phyloP scores from a whole-genome alignment of 192 early-diverging fungal species.

The Backusella liffmaniae region DNA sequence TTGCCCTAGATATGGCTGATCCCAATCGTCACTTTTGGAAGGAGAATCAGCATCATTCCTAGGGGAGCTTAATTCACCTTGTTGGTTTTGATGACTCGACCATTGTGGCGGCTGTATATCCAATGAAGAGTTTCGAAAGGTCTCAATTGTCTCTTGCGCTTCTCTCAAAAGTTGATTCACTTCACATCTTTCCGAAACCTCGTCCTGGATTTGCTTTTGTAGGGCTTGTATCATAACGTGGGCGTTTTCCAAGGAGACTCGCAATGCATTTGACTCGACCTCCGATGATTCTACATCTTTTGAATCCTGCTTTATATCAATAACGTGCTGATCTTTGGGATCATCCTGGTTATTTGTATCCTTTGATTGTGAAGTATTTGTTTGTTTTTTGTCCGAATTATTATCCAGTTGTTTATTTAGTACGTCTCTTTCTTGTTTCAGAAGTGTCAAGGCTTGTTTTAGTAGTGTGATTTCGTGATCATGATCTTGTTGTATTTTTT shows the following conservation, averaged over 20 bases:
- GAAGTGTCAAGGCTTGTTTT: background rate
- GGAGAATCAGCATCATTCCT: background rate
- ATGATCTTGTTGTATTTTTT: background rate
- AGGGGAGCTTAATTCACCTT: background rate
- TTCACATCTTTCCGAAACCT: background rate
- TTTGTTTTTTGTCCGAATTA: background rate
- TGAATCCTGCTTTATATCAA: background rate
- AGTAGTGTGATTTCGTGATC: background rate
- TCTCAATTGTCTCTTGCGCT: constrained; percentile 10
- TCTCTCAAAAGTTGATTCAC: background rate
- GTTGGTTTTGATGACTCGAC: background rate
- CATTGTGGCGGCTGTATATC: background rate
- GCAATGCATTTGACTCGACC: background rate
- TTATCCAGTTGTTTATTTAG: background rate
- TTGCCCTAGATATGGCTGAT: background rate
- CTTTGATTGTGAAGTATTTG: background rate
- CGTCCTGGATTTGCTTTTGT: background rate
- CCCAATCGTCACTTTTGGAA: background rate
- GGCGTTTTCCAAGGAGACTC: background rate
- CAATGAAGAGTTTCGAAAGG: background rate
- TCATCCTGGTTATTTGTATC: background rate
- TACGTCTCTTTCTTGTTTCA: background rate
- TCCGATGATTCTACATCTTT: background rate
- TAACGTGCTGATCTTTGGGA: background rate
- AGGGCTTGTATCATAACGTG: background rate